phyloP scores from a whole-genome alignment of 2,329 filamentous ascomycete genomes.

The Ophiostoma ulmi region DNA sequence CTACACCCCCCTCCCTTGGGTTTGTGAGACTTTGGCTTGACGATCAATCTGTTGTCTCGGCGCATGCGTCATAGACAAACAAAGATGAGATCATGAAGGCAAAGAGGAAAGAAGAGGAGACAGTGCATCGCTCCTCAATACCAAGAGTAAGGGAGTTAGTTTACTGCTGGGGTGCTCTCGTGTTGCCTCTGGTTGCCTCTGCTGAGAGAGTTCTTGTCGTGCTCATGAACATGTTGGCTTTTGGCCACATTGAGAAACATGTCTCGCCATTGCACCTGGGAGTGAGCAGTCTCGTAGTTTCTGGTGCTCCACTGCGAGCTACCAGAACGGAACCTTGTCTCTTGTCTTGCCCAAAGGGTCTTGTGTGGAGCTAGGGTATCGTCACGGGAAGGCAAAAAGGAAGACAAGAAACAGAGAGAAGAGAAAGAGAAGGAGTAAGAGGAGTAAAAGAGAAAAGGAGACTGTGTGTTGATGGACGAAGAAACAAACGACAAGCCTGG shows the following conservation, averaged over 20 bases:
- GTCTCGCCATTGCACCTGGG: not conserved
- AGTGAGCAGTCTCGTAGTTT: not conserved
- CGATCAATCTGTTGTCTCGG: constrained; percentile 20
- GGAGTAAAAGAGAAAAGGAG: not conserved
- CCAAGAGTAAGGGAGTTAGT: not conserved
- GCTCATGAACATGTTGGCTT: not conserved
- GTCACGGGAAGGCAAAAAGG: not conserved
- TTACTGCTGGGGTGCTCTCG: not conserved
- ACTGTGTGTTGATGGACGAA: not conserved
- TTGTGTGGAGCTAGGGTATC: not conserved
- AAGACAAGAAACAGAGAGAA: not conserved
- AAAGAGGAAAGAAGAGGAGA: not conserved
- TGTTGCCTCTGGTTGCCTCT: not conserved
- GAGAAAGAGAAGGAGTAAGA: not conserved
- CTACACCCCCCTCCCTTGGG: not conserved
- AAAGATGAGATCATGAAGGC: not conserved
- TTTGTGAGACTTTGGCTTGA: not conserved
- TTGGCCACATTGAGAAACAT: not conserved
- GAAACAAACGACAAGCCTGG: not conserved
- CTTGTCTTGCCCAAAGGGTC: not conserved
- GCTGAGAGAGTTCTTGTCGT: not conserved
- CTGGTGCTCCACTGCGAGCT: not conserved
- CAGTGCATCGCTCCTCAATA: not conserved
- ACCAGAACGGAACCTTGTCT: constrained; percentile 7
- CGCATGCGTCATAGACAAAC: constrained; percentile 2